phyloP scores from a whole-genome alignment of 495 filamentous ascomycete genomes.

The Penicillium canariense region DNA sequence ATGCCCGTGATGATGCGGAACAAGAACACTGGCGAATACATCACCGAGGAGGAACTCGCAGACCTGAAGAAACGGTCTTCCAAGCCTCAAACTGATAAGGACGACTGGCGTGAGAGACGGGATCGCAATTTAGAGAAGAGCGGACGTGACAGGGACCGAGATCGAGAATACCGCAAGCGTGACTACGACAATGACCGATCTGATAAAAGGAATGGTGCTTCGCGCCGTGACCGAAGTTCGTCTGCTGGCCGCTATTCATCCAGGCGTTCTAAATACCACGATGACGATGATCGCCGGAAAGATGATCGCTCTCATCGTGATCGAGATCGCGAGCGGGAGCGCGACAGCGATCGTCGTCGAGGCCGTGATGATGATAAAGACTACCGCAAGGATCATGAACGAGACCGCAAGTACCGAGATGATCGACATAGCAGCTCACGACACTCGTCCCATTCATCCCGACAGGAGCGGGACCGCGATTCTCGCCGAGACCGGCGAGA shows the following conservation, averaged over 20 bases:
- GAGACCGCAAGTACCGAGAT: constrained; percentile 32
- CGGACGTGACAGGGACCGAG: constrained; percentile 39
- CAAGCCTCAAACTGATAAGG: constrained; percentile 37
- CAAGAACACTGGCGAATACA: constrained; percentile 61
- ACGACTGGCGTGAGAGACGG: constrained; percentile 48
- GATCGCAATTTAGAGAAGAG: constrained; percentile 51
- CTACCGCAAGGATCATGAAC: constrained; percentile 36
- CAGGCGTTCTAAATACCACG: constrained; percentile 33
- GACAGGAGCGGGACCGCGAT: constrained; percentile 33
- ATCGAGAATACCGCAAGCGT: constrained; percentile 29
- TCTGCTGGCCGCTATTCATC: constrained; percentile 35
- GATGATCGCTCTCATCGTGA: constrained; percentile 36
- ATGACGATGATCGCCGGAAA: constrained; percentile 25
- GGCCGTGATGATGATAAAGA: constrained; percentile 28
- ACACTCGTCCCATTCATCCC: constrained; percentile 34
- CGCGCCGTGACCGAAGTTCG: constrained; percentile 36
- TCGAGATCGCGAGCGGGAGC: constrained; percentile 27
- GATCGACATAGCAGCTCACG: constrained; percentile 36
- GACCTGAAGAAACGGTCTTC: constrained; percentile 42
- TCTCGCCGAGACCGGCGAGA: constrained; percentile 34
- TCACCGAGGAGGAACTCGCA: constrained; percentile 62
- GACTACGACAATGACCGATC: constrained; percentile 34
- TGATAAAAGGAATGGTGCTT: constrained; percentile 31
- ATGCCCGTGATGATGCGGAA: constrained; percentile 66
- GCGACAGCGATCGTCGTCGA: constrained; percentile 27